These are phyloP conservation scores for Blastomyces emzantsi DNA, from an alignment of 2,329 filamentous ascomycete genomes.

Conservation along the genomic window DNA sequence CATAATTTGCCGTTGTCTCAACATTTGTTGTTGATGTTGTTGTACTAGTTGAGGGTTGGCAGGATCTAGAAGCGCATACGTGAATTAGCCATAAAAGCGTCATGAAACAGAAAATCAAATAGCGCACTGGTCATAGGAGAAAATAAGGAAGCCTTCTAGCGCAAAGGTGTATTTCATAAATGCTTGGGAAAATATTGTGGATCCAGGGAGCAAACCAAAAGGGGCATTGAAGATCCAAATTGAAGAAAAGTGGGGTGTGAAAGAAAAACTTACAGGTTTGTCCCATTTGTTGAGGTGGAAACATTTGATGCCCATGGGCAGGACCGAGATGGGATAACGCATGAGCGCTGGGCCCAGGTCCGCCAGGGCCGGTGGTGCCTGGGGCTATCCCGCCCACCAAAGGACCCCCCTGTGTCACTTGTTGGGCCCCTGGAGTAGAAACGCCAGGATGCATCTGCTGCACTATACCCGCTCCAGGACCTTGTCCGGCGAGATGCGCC, in stretches of 20 bases:
- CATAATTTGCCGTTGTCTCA: constrained; percentile 23
- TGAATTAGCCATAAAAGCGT: constrained; percentile 9
- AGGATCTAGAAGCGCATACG: constrained; percentile 23
- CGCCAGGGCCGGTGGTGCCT: constrained; percentile 43
- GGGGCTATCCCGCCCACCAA: constrained; percentile 58
- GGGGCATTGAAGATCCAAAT: constrained; percentile 6
- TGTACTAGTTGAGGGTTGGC: constrained; percentile 38
- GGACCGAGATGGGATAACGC: constrained; percentile 53
- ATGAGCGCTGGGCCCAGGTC: constrained; percentile 47
- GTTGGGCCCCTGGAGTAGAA: constrained; percentile 49
- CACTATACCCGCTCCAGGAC: constrained; percentile 41
- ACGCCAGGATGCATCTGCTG: constrained; percentile 55
- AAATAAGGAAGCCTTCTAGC: background rate
- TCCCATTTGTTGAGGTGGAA: constrained; percentile 41
- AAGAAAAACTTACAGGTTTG: constrained; percentile 33
- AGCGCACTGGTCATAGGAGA: background rate
- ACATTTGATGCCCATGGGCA: constrained; percentile 43
- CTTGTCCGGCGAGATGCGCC: constrained; percentile 42
- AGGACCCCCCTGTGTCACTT: constrained; percentile 52
- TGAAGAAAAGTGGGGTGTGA: background rate
- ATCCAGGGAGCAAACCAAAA: constrained; percentile 4
- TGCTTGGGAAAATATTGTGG: background rate
- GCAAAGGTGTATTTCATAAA: background rate
- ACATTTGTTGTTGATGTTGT: constrained; percentile 20
- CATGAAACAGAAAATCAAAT: background rate